phyloP scores from a whole-genome alignment of 2,329 filamentous ascomycete species.

The Colletotrichum camelliae region DNA sequence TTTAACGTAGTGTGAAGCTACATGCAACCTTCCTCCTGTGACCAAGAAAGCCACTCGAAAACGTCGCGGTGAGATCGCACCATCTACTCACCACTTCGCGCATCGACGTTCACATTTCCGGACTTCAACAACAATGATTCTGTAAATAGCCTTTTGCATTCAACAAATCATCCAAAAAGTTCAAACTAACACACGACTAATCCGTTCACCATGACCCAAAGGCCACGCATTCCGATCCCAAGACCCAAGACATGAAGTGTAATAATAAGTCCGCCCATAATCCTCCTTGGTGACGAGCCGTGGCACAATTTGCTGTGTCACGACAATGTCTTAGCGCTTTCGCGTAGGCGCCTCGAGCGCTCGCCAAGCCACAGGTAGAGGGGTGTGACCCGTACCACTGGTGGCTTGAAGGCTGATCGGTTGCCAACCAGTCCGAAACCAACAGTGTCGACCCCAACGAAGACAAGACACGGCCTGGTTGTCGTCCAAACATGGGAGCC shows the following conservation, averaged over 20 bases:
- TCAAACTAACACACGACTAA: neutral
- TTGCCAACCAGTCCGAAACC: conserved; percentile 4
- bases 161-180: neutral
- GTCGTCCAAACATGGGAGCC: neutral
- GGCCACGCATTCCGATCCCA: neutral
- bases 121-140: neutral
- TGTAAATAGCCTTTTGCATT: neutral
- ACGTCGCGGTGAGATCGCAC: neutral
- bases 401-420: conserved; percentile 8
- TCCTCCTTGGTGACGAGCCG: neutral
- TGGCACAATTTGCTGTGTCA: neutral
- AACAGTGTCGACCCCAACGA: neutral
- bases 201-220: neutral
- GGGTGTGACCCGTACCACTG: neutral
- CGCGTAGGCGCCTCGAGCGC: conserved; percentile 5
- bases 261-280: neutral
- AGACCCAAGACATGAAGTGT: conserved; percentile 1
- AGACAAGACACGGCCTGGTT: neutral
- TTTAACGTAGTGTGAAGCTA: neutral
- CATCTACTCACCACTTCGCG: neutral
- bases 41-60: neutral
- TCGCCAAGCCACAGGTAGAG: conserved; percentile 5
- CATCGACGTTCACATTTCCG: neutral
- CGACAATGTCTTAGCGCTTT: conserved; percentile 6
- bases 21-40: neutral